These are phyloP conservation scores for Erythrophleum ivorense DNA, from an alignment of 331 rosid species.

Conservation along the genomic window DNA sequence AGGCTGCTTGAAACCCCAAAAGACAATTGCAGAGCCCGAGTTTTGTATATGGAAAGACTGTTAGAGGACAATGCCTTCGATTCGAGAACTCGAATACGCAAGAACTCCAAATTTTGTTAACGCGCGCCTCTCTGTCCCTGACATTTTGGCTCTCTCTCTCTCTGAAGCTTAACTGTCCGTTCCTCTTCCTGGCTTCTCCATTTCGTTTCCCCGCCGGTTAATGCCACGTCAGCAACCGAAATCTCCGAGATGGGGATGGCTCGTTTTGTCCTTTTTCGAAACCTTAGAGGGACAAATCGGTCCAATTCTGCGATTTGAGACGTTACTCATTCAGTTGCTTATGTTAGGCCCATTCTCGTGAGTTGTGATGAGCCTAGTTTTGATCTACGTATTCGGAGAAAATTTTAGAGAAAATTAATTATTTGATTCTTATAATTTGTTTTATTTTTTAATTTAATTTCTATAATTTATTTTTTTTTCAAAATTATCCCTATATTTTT, in stretches of 20 bases:
- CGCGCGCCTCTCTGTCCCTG: constrained; percentile 38
- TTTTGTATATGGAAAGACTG: constrained; percentile 4
- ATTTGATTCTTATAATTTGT: too few relatives aligned
- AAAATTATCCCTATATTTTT: too few relatives aligned
- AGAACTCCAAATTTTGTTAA: not conserved
- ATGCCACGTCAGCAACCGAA: constrained; percentile 50
- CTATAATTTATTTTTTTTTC: too few relatives aligned
- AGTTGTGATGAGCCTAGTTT: too few relatives aligned
- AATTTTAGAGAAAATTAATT: too few relatives aligned
- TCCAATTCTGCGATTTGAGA: not conserved
- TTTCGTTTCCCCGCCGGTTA: constrained; percentile 7
- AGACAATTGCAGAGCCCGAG: not conserved
- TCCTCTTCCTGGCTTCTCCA: not conserved
- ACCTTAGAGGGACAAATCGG: not conserved
- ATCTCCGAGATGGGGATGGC: constrained; percentile 42
- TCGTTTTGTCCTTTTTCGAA: constrained; percentile 33
- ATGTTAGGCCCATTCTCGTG: too few relatives aligned
- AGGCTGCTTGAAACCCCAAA: constrained; percentile 10
- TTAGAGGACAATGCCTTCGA: constrained; percentile 25
- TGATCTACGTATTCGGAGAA: too few relatives aligned
- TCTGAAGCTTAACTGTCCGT: not conserved
- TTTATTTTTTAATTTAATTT: too few relatives aligned
- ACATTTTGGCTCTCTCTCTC: not conserved
- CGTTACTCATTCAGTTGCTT: too few relatives aligned
- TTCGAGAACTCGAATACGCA: not conserved